phyloP scores from a whole-genome alignment of 352 stramenopile genomes.

The Globisporangium takayamanum region DNA sequence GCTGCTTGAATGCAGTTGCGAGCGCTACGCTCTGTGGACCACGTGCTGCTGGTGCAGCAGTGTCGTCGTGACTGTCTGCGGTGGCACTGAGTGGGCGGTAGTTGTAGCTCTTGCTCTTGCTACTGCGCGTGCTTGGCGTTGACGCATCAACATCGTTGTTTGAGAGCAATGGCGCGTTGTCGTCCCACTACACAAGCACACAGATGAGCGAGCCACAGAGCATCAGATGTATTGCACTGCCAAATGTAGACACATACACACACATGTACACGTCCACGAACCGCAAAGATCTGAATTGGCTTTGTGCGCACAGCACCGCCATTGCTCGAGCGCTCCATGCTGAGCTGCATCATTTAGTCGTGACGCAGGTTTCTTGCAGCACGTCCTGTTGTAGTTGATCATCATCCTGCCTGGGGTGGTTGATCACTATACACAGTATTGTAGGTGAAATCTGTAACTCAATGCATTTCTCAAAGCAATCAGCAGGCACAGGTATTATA shows the following conservation, averaged over 20 bases:
- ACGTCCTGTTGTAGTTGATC: no score
- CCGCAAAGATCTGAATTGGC: constrained; percentile 10
- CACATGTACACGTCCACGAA: neutral
- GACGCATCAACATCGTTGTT: neutral
- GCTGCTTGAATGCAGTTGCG: constrained; percentile 36
- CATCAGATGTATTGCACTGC: neutral
- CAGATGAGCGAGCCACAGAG: neutral
- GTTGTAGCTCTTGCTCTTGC: constrained; percentile 13
- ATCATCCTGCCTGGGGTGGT: no score
- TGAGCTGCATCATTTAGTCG: no score
- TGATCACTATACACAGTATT: no score
- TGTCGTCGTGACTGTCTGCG: neutral
- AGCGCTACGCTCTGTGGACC: constrained; percentile 28
- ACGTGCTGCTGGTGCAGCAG: no score
- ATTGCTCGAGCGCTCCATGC: neutral
- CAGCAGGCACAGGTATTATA: no score
- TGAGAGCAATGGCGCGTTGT: neutral
- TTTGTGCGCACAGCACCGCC: neutral
- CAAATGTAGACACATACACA: no score
- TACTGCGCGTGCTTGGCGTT: constrained; percentile 3
- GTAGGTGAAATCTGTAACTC: no score
- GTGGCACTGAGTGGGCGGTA: neutral
- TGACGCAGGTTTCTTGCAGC: no score
- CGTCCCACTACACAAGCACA: constrained; percentile 5
- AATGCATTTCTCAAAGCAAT: no score